Evolutionary conservation across 2,329 filamentous ascomycete species (phyloP).

Genomic region (Ceratocystis colombiana): DNA sequence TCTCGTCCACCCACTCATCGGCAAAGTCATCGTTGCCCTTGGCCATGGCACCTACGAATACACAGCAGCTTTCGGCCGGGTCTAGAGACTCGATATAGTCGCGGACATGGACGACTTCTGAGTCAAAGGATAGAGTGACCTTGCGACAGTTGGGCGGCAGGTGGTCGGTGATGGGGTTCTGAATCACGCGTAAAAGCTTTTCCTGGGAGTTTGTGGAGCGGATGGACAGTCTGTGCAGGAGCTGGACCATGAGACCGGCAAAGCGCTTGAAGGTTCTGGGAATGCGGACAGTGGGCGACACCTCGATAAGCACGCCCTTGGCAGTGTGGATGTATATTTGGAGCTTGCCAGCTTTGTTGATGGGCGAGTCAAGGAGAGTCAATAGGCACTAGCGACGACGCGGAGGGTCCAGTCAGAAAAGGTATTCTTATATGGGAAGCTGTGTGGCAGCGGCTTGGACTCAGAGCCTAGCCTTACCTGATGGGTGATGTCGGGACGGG

Average conservation of each 20-base stretch:
- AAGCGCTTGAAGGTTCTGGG: constrained; percentile 98
- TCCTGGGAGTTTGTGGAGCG: constrained; percentile 94
- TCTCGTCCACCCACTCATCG: constrained; percentile 87
- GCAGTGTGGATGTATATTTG: constrained; percentile 99
- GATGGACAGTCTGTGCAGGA: constrained; percentile 90
- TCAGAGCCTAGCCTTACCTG: constrained; percentile 56
- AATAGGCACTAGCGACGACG: constrained; percentile 64
- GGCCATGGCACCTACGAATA: constrained; percentile 97
- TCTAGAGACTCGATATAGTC: constrained; percentile 77
- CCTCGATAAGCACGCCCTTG: constrained; percentile 93
- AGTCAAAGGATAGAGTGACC: constrained; percentile 91
- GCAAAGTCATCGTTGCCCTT: constrained; percentile 95
- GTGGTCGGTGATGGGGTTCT: constrained; percentile 95
- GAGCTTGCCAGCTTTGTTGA: constrained; percentile 95
- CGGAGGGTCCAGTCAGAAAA: too few species aligned
- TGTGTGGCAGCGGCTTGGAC: too few species aligned
- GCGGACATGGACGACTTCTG: constrained; percentile 71
- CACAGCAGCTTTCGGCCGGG: constrained; percentile 84
- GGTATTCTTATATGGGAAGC: too few species aligned
- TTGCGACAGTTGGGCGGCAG: constrained; percentile 95
- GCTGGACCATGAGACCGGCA: constrained; percentile 94
- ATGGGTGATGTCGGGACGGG: constrained; percentile 93
- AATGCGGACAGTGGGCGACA: constrained; percentile 95
- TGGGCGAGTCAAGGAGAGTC: constrained; percentile 90
- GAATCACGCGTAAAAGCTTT: constrained; percentile 93